phyloP scores from a whole-genome alignment of 176 grass and related monocot genomes.

The Rhipidocladum racemiflorum region DNA sequence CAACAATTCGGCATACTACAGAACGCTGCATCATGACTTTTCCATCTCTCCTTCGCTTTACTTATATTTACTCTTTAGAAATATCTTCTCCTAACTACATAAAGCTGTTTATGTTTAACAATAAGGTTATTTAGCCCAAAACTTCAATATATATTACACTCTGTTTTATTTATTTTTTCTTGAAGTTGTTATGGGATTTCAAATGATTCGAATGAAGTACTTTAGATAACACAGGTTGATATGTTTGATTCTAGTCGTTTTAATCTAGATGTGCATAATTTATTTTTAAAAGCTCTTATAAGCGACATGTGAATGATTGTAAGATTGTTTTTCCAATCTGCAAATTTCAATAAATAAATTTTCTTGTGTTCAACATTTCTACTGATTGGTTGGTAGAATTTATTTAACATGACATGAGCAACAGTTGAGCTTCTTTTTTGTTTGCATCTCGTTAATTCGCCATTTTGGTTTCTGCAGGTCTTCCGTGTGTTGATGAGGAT shows the following conservation, averaged over 20 bases:
- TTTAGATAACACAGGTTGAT: not conserved
- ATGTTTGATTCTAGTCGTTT: not conserved
- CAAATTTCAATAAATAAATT: not conserved
- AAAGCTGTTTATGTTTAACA: not conserved
- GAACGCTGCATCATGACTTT: not conserved
- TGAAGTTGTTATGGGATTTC: not conserved
- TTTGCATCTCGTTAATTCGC: not conserved
- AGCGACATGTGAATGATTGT: conserved; percentile 6
- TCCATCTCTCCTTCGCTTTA: conserved; percentile 3
- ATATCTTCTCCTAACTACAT: not conserved
- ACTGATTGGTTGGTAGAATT: not conserved
- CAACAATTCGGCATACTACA: not conserved
- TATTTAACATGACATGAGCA: conserved; percentile 10
- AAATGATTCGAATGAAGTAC: conserved; percentile 11
- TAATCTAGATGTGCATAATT: not conserved
- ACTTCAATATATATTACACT: not conserved
- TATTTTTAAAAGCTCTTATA: not conserved
- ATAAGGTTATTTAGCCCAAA: conserved; percentile 1
- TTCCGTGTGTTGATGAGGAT: conserved; percentile 81
- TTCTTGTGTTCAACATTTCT: not conserved
- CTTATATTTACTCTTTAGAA: not conserved
- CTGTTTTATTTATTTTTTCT: not conserved
- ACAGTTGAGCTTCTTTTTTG: not conserved
- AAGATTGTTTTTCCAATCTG: not conserved
- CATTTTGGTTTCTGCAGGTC: conserved; percentile 57